Percentiles rank a stretch among this genome's conserved stretches.
Evolutionary conservation across 306 rosid species (phyloP).

Genomic region (Pterocarpus macrocarpus): DNA sequence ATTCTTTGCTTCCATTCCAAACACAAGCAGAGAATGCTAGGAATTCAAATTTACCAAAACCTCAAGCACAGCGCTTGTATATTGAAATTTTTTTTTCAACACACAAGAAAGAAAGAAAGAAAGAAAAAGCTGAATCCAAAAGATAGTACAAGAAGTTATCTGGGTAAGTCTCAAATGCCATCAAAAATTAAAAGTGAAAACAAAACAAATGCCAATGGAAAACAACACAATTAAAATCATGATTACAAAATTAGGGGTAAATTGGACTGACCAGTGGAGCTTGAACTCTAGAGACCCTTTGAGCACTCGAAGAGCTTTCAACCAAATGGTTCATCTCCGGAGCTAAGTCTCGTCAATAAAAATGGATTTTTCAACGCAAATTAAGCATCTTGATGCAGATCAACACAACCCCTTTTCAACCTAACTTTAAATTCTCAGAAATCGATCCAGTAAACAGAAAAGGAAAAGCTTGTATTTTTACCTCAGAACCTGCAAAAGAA

Average conservation of each 20-base stretch:
- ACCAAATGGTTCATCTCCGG: slow-evolving; percentile 64
- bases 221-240: slow-evolving; percentile 7
- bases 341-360: slow-evolving; percentile 54
- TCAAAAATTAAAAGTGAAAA: background rate
- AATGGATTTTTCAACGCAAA: slow-evolving; percentile 33
- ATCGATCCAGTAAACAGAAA: slow-evolving; percentile 47
- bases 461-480: slow-evolving; percentile 27
- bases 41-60: too few species aligned
- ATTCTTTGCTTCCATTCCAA: slow-evolving; percentile 5
- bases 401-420: slow-evolving; percentile 47
- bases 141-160: too few species aligned
- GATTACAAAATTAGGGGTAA: slow-evolving; percentile 39
- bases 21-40: background rate
- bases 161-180: too few species aligned
- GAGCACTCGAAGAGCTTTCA: slow-evolving; percentile 62
- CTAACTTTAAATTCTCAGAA: slow-evolving; percentile 39
- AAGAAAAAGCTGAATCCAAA: too few species aligned
- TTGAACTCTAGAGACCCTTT: slow-evolving; percentile 71
- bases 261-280: slow-evolving; percentile 78
- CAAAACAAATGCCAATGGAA: slow-evolving; percentile 26
- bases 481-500: slow-evolving; percentile 48
- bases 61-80: too few species aligned
- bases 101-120: too few species aligned
- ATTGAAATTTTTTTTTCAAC: too few species aligned
- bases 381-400: slow-evolving; percentile 58